Percentiles rank a stretch among this genome's conserved stretches.
Conservation (phyloP, 202 grass and related monocot genomes). For the Carex sylvatica region DNA sequence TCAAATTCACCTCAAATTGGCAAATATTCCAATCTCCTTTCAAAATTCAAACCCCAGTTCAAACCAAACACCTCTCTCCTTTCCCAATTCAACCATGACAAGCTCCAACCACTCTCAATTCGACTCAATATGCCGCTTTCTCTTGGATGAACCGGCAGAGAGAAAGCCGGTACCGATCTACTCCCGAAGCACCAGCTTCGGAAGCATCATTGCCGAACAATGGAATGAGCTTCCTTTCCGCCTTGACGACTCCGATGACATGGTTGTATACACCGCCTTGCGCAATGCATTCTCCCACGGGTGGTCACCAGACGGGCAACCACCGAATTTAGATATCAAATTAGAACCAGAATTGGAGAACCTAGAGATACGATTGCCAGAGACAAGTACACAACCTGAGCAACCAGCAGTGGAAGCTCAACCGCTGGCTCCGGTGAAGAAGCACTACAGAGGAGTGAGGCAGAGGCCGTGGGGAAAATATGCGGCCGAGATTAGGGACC, state of each 20-base stretch:
- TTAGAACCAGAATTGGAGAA: constrained; percentile 40
- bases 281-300: constrained; percentile 74
- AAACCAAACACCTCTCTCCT: not conserved
- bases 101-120: constrained; percentile 42
- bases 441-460: constrained; percentile 87
- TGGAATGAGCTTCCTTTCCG: constrained; percentile 91
- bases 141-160: constrained; percentile 35
- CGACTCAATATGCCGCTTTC: constrained; percentile 49
- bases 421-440: constrained; percentile 34
- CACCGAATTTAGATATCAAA: constrained; percentile 32
- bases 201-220: constrained; percentile 72
- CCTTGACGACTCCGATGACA: constrained; percentile 85
- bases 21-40: not conserved
- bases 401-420: constrained; percentile 22
- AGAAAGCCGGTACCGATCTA: not conserved
- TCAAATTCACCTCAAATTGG: constrained; percentile 28
- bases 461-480: constrained; percentile 97
- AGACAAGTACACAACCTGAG: constrained; percentile 19
- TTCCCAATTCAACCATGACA: constrained; percentile 24
- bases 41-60: not conserved
- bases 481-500: constrained; percentile 96
- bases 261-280: constrained; percentile 78
- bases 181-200: constrained; percentile 64
- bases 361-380: not conserved
- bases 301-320: constrained; percentile 67